Evolutionary conservation across 805 yeast species (phyloP).

Genomic region (Hemisphaericaspora nanyangensis): DNA sequence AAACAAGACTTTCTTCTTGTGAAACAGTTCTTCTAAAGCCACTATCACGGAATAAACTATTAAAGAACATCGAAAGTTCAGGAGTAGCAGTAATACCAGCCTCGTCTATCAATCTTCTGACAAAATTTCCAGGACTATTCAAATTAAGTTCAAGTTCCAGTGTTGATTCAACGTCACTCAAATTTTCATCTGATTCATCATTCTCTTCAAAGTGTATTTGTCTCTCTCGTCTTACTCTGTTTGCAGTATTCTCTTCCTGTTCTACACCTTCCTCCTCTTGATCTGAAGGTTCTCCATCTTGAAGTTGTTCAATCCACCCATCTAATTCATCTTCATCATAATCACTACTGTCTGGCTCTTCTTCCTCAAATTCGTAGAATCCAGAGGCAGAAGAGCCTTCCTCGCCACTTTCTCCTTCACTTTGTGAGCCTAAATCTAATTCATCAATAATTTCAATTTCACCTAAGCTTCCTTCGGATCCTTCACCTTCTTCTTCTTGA

Average conservation of each 20-base stretch:
- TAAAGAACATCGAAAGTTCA: conserved; percentile 9
- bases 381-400: conserved; percentile 10
- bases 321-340: conserved; percentile 37
- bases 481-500: conserved; percentile 8
- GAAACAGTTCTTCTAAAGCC: conserved; percentile 22
- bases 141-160: conserved; percentile 18
- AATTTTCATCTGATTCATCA: conserved; percentile 16
- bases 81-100: conserved; percentile 8
- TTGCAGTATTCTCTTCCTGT: conserved; percentile 4
- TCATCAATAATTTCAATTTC: conserved; percentile 37
- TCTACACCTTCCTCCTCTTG: conserved; percentile 10
- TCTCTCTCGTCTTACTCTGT: conserved; percentile 8
- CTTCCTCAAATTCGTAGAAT: conserved; percentile 16
- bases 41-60: conserved; percentile 11
- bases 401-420: conserved; percentile 23
- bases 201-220: conserved; percentile 11
- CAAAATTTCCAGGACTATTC: conserved; percentile 5
- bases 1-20: conserved; percentile 8
- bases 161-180: conserved; percentile 18
- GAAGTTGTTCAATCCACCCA: conserved; percentile 39
- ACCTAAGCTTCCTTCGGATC: conserved; percentile 16
- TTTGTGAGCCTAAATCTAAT: conserved; percentile 23
- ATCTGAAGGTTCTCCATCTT: conserved; percentile 20
- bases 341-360: conserved; percentile 26
- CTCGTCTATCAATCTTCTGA: conserved; percentile 11